Conservation (phyloP, 495 filamentous ascomycete genomes). For the Cercophora sp. region DNA sequence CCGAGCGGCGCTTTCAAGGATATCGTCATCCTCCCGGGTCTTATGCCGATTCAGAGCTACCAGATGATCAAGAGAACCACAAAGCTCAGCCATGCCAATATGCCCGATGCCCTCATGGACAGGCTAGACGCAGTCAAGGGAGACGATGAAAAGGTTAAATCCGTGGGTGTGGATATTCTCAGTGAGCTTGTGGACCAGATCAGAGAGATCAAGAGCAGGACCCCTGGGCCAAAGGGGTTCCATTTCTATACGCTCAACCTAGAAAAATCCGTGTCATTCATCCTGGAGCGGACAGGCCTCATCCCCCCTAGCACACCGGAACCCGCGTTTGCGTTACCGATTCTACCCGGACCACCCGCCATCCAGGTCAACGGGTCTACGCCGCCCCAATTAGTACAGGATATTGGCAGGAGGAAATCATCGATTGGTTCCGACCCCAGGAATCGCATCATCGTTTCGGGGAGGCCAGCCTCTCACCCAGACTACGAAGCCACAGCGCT, state of each 20-base stretch:
- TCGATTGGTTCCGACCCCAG: conserved; percentile 63
- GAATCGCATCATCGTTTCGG: conserved; percentile 78
- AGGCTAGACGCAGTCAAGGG: conserved; percentile 75
- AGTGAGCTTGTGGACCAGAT: conserved; percentile 67
- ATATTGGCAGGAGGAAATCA: conserved; percentile 35
- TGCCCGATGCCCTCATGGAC: conserved; percentile 65
- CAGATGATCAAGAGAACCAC: conserved; percentile 91
- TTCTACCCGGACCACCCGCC: conserved; percentile 36
- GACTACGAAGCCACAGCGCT: conserved; percentile 63
- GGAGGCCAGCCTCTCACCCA: conserved; percentile 44
- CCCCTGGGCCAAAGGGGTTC: conserved; percentile 64
- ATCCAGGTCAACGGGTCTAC: conserved; percentile 31
- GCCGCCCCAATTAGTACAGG: conserved; percentile 16
- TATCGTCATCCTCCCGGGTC: conserved; percentile 86
- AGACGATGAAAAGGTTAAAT: conserved; percentile 90
- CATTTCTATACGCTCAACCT: conserved; percentile 98
- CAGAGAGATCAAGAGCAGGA: conserved; percentile 53
- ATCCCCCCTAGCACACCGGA: conserved; percentile 58
- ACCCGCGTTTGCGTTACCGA: conserved; percentile 38
- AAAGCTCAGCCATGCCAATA: conserved; percentile 85
- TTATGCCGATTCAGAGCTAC: conserved; percentile 98
- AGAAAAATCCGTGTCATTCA: conserved; percentile 92
- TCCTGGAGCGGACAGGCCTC: conserved; percentile 79
- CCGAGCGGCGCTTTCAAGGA: conserved; percentile 81
- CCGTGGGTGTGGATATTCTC: conserved; percentile 64